Conservation (phyloP, 805 yeast genomes). For the Candida railenensis region DNA sequence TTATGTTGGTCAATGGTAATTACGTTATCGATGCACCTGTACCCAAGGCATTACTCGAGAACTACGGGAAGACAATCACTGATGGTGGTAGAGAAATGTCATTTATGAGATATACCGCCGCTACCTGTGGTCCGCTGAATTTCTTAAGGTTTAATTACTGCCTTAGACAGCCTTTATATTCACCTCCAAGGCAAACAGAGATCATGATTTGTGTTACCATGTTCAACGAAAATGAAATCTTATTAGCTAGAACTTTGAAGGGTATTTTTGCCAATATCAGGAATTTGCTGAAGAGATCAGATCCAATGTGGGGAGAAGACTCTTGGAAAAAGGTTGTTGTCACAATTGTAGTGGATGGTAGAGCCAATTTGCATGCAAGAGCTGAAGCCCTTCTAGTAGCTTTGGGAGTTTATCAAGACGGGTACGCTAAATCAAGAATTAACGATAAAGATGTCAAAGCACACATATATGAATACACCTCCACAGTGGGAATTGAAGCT, state of each 20-base stretch:
- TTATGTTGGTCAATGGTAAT: conserved; percentile 41
- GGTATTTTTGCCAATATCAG: conserved; percentile 88
- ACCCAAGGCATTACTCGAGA: conserved; percentile 35
- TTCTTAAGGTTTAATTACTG: conserved; percentile 63
- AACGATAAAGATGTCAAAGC: conserved; percentile 79
- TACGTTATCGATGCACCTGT: conserved; percentile 45
- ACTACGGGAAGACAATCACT: conserved; percentile 31
- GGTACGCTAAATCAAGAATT: conserved; percentile 89
- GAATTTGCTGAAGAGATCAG: conserved; percentile 63
- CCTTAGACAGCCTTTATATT: conserved; percentile 79
- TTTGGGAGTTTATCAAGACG: conserved; percentile 90
- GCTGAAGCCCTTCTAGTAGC: conserved; percentile 81
- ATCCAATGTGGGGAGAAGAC: conserved; percentile 88
- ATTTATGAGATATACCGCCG: conserved; percentile 91
- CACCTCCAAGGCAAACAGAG: conserved; percentile 80
- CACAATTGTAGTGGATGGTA: conserved; percentile 87
- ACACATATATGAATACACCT: conserved; percentile 91
- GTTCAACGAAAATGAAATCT: conserved; percentile 84
- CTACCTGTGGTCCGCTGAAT: conserved; percentile 85
- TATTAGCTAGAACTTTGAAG: conserved; percentile 80
- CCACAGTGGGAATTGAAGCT: conserved; percentile 80
- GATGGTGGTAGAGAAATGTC: conserved; percentile 60
- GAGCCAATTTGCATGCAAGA: conserved; percentile 76
- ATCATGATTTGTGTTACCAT: conserved; percentile 82
- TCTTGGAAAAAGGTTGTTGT: conserved; percentile 95